Base-by-base conservation (phyloP, 345 rosid species). In the Gossypium sturtianum region DNA sequence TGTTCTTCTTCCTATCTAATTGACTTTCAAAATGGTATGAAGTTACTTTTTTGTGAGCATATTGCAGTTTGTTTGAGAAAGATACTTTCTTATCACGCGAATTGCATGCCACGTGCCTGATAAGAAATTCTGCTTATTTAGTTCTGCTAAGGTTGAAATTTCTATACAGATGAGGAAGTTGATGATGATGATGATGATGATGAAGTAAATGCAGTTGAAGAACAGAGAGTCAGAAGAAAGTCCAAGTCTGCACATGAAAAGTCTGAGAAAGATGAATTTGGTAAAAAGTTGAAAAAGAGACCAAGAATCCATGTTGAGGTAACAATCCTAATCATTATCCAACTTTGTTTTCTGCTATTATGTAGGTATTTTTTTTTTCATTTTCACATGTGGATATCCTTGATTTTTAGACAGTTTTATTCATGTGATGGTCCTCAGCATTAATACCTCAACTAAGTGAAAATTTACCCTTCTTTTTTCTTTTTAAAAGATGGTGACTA, bases 241-340 rank as follows among this genome's bases (percentile, higher is more conserved):
- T 79, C 87, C 3, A 68, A 64, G 27, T 79, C 75, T 53, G 78
- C 82, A 49, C 72, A 25, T 23, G 76, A 72, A 75, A 87, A 85
- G 77, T 74, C 72, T 56, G 90, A 80, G 75, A 89, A 84, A 61
- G 87, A 77, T 43, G 86, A 80, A 23, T 15, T 70, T 62, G 82
- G 75, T 66, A 76, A 74, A 72, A 89, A 89, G 81, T 44, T 74
- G 10, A 93, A 87, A 88, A 93, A 89, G 84, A 91, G 84, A 84
- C 76, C 92, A 58, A 89, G 86, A 79, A 92, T 93, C 27, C 80
- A 84, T 58, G 91, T 91, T 27, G 98, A 93, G 93, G 98, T 93
- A 82, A 89, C 83, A 78, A 54, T 61, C 61, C 70, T 75, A 0
- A 61, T 27, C 16, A 29, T 6, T 13, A 17, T 72, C 15, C n/a